Evolutionary conservation across 1,284 basidiomycete genomes (phyloP).

Genomic region (Sporisorium scitamineum): DNA sequence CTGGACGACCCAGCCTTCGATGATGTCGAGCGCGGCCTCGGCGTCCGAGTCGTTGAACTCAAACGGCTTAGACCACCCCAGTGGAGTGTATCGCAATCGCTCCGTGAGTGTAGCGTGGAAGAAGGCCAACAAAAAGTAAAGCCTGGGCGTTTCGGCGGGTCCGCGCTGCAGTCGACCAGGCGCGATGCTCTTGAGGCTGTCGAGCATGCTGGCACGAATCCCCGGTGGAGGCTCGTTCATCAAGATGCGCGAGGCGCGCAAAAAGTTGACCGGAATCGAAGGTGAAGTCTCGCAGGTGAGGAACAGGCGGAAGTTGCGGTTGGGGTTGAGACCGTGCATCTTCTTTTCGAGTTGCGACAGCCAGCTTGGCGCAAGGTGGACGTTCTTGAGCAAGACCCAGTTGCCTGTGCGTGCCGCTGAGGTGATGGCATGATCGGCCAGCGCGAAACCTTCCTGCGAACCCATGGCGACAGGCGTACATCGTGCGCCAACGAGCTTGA

Average conservation of each 20-base stretch:
- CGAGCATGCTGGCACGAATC: slow-evolving; percentile 65
- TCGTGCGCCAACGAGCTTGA: slow-evolving; percentile 46
- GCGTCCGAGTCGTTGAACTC: slow-evolving; percentile 69
- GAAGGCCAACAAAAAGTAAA: slow-evolving; percentile 66
- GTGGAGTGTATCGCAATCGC: slow-evolving; percentile 64
- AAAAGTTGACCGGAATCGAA: slow-evolving; percentile 64
- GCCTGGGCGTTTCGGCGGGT: slow-evolving; percentile 60
- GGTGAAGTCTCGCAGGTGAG: slow-evolving; percentile 67
- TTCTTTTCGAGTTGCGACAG: slow-evolving; percentile 66
- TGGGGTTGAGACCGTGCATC: slow-evolving; percentile 59
- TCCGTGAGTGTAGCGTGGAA: slow-evolving; percentile 67
- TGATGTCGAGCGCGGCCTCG: slow-evolving; percentile 62
- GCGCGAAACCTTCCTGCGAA: slow-evolving; percentile 64
- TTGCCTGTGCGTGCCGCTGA: slow-evolving; percentile 60
- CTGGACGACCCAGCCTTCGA: slow-evolving; percentile 63
- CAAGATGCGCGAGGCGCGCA: slow-evolving; percentile 64
- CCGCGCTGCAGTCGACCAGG: slow-evolving; percentile 55
- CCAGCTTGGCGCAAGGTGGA: slow-evolving; percentile 66
- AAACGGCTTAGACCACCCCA: slow-evolving; percentile 66
- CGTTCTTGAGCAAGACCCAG: slow-evolving; percentile 69
- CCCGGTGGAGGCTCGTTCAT: slow-evolving; percentile 69
- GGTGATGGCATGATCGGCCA: slow-evolving; percentile 66
- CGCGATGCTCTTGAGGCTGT: slow-evolving; percentile 56
- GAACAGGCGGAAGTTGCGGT: slow-evolving; percentile 65
- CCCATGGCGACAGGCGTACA: slow-evolving; percentile 67